phyloP scores from a whole-genome alignment of 257 asterid species.

The Capsicum rhomboideum region DNA sequence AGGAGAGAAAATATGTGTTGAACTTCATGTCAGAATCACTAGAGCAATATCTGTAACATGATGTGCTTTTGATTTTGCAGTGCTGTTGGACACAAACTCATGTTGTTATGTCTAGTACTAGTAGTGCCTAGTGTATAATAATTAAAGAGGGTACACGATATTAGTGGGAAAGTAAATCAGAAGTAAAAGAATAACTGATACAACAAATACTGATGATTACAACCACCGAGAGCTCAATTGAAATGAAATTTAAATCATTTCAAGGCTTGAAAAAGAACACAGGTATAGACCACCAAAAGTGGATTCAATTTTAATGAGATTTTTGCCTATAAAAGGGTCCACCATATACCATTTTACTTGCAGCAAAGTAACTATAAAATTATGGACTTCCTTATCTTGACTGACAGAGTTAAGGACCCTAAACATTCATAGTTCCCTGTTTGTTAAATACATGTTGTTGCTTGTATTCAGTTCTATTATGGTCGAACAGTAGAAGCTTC shows the following conservation, averaged over 20 bases:
- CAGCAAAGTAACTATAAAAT: background rate
- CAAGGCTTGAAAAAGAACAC: background rate
- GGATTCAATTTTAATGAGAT: background rate
- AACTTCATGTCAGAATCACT: background rate
- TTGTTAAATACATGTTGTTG: background rate
- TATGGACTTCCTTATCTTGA: background rate
- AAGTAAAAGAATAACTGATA: background rate
- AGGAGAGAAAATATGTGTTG: background rate
- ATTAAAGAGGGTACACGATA: background rate
- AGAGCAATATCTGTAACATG: background rate
- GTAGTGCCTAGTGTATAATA: background rate
- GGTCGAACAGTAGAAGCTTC: slow-evolving; percentile 31
- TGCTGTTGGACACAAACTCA: background rate
- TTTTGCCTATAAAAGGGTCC: background rate
- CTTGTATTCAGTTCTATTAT: background rate
- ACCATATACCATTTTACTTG: background rate
- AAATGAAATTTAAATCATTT: background rate
- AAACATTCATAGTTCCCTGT: background rate
- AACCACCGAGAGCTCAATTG: background rate
- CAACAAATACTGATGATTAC: background rate
- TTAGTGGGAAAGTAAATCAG: background rate
- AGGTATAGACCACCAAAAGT: background rate
- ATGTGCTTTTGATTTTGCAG: background rate
- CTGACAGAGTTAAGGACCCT: background rate
- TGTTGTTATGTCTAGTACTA: background rate